Base-by-base conservation (phyloP, 768 basidiomycete genomes). In the Rhizopogon vesiculosus region DNA sequence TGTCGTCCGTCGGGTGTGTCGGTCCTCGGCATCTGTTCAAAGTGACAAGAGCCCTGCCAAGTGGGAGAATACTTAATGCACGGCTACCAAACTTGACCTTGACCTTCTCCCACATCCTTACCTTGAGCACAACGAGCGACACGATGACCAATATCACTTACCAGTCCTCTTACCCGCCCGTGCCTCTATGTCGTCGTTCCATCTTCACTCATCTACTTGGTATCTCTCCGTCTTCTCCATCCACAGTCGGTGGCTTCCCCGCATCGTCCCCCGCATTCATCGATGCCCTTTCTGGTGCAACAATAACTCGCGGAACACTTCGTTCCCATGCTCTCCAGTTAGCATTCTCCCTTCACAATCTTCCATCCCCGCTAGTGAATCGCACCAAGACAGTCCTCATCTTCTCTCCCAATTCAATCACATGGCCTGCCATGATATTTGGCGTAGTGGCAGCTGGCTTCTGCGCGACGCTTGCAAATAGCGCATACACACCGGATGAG, bases 381-480 rank as follows among this genome's bases (percentile, higher is more conserved):
- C 48, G 72, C 62, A 43, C 66, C 71, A 62, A 58, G 50, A 81
- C 81, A 0, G 74, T 82, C 16, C 74, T 89, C 56, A 73, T 93
- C 5, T 91, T 79, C 65, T 85, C 85, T 1, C 84, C 80, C 8
- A 93, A 93, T 69, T 83, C 76, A 18, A 61, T 91, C 45, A 72
- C 74, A 42, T 86, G 76, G 72, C 79, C 83, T 1, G 65, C 82
- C 55, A 65, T 78, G 46, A 56, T 84, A 6, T 69, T 73, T 16
- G 57, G 68, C 48, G 68, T 70, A 65, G 74, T 86, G 42, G 86
- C 91, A 0, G 87, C 85, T 0, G 89, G 88, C 3, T 64, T 90
- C 15, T 72, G 81, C 43, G 79, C 81, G 51, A 89, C 91, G 0
- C 81, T 89, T 13, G 87, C 87, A 15, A 94, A 92, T 66, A 83